phyloP scores from a whole-genome alignment of 192 early-diverging fungal genomes.

The Backusella tuberculispora region DNA sequence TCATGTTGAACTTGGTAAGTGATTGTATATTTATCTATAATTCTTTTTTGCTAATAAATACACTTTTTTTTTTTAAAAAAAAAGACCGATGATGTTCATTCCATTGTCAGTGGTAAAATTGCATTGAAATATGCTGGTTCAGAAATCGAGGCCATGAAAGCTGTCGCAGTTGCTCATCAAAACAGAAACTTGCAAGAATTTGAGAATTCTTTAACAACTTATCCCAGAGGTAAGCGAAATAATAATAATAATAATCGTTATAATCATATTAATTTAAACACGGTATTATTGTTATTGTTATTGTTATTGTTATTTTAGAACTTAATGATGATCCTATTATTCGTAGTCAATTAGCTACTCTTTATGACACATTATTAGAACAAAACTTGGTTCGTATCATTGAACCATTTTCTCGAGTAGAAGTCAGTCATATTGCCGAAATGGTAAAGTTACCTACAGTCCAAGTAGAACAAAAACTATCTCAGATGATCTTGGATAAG shows the following conservation, averaged over 20 bases:
- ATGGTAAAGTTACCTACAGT: constrained; percentile 88
- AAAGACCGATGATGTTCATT: constrained; percentile 91
- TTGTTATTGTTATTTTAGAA: constrained; percentile 46
- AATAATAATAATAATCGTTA: background rate
- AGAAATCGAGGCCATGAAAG: constrained; percentile 92
- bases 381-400: constrained; percentile 96
- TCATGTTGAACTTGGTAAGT: constrained; percentile 93
- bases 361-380: constrained; percentile 96
- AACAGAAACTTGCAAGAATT: constrained; percentile 96
- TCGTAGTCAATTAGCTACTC: constrained; percentile 83
- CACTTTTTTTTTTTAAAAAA: background rate
- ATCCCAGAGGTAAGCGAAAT: constrained; percentile 67
- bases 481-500: constrained; percentile 99
- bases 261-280: too few species aligned
- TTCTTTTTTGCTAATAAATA: background rate
- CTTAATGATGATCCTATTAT: constrained; percentile 93
- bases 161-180: constrained; percentile 93
- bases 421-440: constrained; percentile 92
- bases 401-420: constrained; percentile 98
- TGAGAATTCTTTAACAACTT: constrained; percentile 86
- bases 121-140: constrained; percentile 86
- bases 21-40: background rate
- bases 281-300: background rate
- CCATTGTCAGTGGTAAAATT: constrained; percentile 89
- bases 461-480: constrained; percentile 94